Evolutionary conservation across 805 yeast genomes (phyloP), one percentile per base, ranked within the genome.

Genomic region (Cyberlindnera saturnus): DNA sequence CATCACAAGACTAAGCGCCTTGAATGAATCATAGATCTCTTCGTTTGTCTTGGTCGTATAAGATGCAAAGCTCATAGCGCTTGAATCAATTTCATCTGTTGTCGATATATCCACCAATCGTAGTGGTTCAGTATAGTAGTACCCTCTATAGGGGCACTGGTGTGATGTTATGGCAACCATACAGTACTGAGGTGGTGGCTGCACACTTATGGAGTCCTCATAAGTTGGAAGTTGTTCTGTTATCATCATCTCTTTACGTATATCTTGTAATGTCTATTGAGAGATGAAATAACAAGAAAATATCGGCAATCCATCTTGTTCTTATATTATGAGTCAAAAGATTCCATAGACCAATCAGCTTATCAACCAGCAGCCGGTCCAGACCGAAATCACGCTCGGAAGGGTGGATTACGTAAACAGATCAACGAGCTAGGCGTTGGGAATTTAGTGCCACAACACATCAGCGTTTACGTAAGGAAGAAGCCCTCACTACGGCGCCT

Each of bases 181-280:
- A 29, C 40, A 50, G 44, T 53, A 56, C 16, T 52, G 46, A 19
- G 60, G 60, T 7, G 61, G 61, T 5, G 53, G 52, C 3, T 41
- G 33, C 6, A 48, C 41, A 4, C 19, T 32, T n/a, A 45, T 33
- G 4, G 59, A 35, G 23, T 55, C 53, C 7, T 38, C 42, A 39
- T 56, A 56, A 3, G 53, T 23, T 3, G 61, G 61, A 1, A 51
- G 48, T 8, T 15, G 17, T 10, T 46, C 48, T 15, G 19, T 32
- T 17, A 13, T 32, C 16, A 16, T 36, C 11, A 16, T 23, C 17
- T 23, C 32, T 23, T 20, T 6, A 20, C 32, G 3, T 35, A 23
- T 19, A 23, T 33, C 28, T 19, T 13, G 16, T 34, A 13, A 13
- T 7, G 6, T 19, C 9, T 30, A 36, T 36, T 23, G 28, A 23